These are phyloP conservation scores for Neurospora sp. DNA, from an alignment of 2,329 filamentous ascomycete genomes.

Conservation along the genomic window DNA sequence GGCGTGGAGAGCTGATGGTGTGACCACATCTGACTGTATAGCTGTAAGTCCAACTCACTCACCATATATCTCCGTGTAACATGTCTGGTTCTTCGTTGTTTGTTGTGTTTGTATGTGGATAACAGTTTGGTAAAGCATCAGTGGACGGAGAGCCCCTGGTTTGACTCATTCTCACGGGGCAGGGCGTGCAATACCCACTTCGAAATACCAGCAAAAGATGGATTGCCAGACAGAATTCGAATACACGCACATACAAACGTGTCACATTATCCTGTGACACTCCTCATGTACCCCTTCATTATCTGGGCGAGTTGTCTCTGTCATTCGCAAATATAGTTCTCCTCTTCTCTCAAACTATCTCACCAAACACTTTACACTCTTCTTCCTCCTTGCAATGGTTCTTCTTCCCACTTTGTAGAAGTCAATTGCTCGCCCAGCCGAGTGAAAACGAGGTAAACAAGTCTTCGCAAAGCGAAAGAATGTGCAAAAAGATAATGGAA, in stretches of 20 bases:
- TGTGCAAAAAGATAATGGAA: too few relatives aligned
- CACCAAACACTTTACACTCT: not conserved
- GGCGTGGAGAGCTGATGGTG: accelerated
- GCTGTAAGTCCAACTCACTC: not conserved
- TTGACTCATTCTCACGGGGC: not conserved
- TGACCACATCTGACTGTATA: not conserved
- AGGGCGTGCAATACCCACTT: too few relatives aligned
- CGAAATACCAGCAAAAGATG: too few relatives aligned
- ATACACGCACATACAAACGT: too few relatives aligned
- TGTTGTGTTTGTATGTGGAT: not conserved
- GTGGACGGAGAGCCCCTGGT: not conserved
- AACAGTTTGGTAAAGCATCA: not conserved
- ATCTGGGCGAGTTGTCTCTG: not conserved
- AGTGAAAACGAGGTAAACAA: not conserved
- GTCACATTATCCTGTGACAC: not conserved
- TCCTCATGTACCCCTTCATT: not conserved
- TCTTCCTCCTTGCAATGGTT: not conserved
- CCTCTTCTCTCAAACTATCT: not conserved
- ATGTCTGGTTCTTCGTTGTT: not conserved
- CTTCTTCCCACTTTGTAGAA: not conserved
- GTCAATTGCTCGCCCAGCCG: not conserved
- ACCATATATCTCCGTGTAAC: not conserved
- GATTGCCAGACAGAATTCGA: too few relatives aligned
- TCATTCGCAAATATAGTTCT: not conserved
- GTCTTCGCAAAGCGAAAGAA: too few relatives aligned